Evolutionary conservation across 345 rosid genomes (phyloP).

Genomic region (Cardamine resedifolia): DNA sequence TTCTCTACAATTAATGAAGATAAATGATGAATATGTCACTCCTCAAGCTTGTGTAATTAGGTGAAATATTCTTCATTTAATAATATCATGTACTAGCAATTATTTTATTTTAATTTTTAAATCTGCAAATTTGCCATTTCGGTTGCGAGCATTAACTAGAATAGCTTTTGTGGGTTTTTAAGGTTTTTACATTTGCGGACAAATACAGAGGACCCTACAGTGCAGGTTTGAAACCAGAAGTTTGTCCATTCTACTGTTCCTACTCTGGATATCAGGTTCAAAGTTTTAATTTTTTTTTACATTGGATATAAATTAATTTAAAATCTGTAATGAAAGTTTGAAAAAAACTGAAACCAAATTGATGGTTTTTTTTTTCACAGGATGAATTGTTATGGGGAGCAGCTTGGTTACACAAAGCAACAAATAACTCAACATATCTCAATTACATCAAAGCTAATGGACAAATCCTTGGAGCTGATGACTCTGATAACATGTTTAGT

Average conservation of each 20-base stretch:
- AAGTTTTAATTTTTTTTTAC: neutral
- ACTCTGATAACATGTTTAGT: slow-evolving; percentile 51
- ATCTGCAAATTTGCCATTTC: neutral
- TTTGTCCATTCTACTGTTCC: slow-evolving; percentile 83
- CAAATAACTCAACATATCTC: slow-evolving; percentile 50
- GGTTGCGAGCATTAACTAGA: slow-evolving; percentile 8
- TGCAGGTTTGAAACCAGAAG: slow-evolving; percentile 47
- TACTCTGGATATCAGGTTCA: slow-evolving; percentile 68
- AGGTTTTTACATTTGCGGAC: slow-evolving; percentile 81
- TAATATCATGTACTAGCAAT: neutral
- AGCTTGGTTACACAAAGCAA: slow-evolving; percentile 76
- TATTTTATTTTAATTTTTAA: too few relatives aligned
- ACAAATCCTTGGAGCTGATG: slow-evolving; percentile 35
- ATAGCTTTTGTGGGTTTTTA: slow-evolving; percentile 15
- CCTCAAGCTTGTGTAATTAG: neutral
- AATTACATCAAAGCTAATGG: slow-evolving; percentile 65
- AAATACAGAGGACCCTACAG: slow-evolving; percentile 69
- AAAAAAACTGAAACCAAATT: too few relatives aligned
- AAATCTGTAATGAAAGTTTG: too few relatives aligned
- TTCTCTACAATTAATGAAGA: too few relatives aligned
- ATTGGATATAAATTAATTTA: neutral
- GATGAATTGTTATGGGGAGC: slow-evolving; percentile 94
- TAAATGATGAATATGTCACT: neutral
- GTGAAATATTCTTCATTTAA: neutral
- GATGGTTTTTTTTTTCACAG: too few relatives aligned